Percentiles rank a stretch among this genome's conserved stretches.
Evolutionary conservation across 139 green algal species (phyloP).

Genomic region (Chlorella sp.): DNA sequence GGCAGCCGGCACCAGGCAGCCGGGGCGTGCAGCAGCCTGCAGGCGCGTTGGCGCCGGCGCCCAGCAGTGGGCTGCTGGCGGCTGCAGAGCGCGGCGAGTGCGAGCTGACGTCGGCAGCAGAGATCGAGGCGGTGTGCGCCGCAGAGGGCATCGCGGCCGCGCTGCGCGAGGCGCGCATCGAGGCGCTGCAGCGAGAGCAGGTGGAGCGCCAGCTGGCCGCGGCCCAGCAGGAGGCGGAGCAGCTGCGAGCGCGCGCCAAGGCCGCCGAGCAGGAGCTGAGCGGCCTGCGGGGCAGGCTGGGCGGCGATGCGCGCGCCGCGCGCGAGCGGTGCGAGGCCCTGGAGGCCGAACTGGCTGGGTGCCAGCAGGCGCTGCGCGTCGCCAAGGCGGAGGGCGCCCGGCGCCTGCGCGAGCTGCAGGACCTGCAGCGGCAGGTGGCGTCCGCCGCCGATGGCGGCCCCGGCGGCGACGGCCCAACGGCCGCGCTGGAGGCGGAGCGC

Average conservation of each 20-base stretch:
- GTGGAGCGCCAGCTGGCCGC: constrained; percentile 31
- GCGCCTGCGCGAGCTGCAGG: constrained; percentile 46
- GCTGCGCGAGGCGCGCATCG: constrained; percentile 52
- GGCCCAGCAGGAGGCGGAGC: background rate
- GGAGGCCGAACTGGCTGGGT: constrained; percentile 37
- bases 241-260: background rate
- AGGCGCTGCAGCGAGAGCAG: constrained; percentile 49
- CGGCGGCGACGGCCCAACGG: background rate
- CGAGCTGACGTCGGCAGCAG: background rate
- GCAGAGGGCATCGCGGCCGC: constrained; percentile 47
- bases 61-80: background rate
- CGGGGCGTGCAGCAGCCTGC: background rate
- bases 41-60: background rate
- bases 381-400: constrained; percentile 39
- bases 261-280: constrained; percentile 26
- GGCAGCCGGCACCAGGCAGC: background rate
- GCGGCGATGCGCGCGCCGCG: background rate
- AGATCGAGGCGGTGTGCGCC: background rate
- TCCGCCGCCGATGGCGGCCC: background rate
- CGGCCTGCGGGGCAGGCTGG: constrained; percentile 14
- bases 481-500: constrained; percentile 35
- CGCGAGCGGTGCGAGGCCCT: constrained; percentile 15
- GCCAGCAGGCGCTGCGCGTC: constrained; percentile 36
- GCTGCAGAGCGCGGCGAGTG: background rate
- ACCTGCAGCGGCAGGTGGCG: constrained; percentile 30